phyloP scores from a whole-genome alignment of 2,329 filamentous ascomycete genomes.

The Curvularia eragrostidis region DNA sequence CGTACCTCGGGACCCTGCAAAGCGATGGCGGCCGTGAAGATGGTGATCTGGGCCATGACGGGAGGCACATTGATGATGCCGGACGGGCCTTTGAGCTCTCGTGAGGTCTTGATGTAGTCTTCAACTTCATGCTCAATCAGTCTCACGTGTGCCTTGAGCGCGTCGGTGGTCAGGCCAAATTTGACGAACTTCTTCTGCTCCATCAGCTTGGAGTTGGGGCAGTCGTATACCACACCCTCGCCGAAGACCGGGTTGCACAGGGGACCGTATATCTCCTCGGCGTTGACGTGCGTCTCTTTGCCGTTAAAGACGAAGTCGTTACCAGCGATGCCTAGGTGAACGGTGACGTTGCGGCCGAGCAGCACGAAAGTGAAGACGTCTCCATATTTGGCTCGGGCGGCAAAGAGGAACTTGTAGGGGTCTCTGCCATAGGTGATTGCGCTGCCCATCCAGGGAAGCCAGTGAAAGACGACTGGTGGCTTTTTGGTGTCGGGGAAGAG shows the following conservation, averaged over 20 bases:
- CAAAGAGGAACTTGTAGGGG: conserved; percentile 3
- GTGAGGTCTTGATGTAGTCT: conserved; percentile 1
- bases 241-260: conserved; percentile 2
- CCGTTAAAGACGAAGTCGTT: conserved; percentile 5
- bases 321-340: neutral
- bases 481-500: conserved; percentile 2
- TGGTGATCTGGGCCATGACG: conserved; percentile 4
- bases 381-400: conserved; percentile 1
- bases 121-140: too few relatives aligned
- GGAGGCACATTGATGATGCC: conserved; percentile 3
- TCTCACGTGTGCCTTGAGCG: conserved; percentile 58
- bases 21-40: conserved; percentile 5
- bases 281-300: conserved; percentile 3
- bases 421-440: conserved; percentile 4
- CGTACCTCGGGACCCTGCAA: conserved; percentile 2
- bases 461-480: conserved; percentile 3
- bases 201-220: conserved; percentile 37
- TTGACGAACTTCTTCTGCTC: conserved; percentile 67
- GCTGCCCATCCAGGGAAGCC: conserved; percentile 1
- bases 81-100: conserved; percentile 1
- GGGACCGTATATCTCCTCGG: conserved; percentile 3
- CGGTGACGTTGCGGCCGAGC: conserved; percentile 3
- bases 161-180: conserved; percentile 71
- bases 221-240: conserved; percentile 34
- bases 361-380: conserved; percentile 2